Evolutionary conservation across 495 filamentous ascomycete genomes (phyloP).

Genomic region (Xylaria castorea): DNA sequence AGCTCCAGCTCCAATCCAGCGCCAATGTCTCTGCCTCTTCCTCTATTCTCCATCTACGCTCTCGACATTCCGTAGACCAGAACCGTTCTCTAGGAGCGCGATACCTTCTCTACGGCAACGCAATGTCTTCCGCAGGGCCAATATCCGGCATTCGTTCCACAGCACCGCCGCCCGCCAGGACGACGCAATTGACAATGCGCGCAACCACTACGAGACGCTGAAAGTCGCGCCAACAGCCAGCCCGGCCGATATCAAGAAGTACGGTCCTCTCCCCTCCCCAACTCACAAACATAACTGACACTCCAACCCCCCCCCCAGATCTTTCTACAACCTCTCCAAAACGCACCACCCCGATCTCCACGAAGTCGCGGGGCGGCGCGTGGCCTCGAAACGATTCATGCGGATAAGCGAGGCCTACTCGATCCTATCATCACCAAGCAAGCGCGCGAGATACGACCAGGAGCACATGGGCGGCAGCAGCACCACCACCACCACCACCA

Average conservation of each 20-base stretch:
- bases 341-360: slow-evolving; percentile 93
- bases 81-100: neutral
- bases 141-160: slow-evolving; percentile 46
- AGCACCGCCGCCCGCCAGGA: slow-evolving; percentile 42
- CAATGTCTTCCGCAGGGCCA: slow-evolving; percentile 13
- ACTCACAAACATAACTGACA: neutral
- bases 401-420: slow-evolving; percentile 86
- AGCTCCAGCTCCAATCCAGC: slow-evolving; percentile 32
- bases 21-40: slow-evolving; percentile 24
- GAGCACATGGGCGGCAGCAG: slow-evolving; percentile 57
- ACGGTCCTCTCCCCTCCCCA: slow-evolving; percentile 24
- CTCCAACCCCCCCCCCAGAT: slow-evolving; percentile 38
- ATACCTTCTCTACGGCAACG: neutral
- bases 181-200: slow-evolving; percentile 42
- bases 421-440: slow-evolving; percentile 70
- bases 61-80: slow-evolving; percentile 21
- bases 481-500: slow-evolving; percentile 23
- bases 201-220: slow-evolving; percentile 84
- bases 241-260: slow-evolving; percentile 84
- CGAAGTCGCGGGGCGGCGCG: slow-evolving; percentile 65
- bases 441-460: slow-evolving; percentile 80
- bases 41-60: neutral
- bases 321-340: slow-evolving; percentile 94
- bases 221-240: slow-evolving; percentile 72
- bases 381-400: slow-evolving; percentile 78